Base-by-base conservation (phyloP, 768 basidiomycete genomes). In the Amanita pallidorosea region DNA sequence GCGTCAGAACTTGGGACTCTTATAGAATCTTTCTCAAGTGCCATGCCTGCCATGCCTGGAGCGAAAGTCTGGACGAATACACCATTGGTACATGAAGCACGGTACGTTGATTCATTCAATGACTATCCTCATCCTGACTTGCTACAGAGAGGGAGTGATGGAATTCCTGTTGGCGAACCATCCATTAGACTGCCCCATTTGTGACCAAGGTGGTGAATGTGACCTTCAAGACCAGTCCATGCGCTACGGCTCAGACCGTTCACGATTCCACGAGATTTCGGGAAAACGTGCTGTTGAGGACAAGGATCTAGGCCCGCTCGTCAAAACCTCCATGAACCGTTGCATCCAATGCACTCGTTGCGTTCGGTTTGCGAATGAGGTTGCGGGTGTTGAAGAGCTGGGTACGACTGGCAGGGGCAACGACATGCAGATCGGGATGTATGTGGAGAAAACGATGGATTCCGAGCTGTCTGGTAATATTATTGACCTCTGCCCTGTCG, bases 331-430 rank as follows among this genome's bases (percentile, higher is more conserved):
- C 53, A 97, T 97, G 95, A 96, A 90, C 69, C 83, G 96, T 35
- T 98, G 96, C 70, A 98, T 99, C 59, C 96, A 99, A 67, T 99
- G 96, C 71, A 99, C 96, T 4, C 91, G 96, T 53, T 99, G 96
- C 67, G 89, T 98, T 23, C 88, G 96, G 46, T 99, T 99, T 63
- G 95, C 96, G 25, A 99, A 98, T 69, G 96, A 99, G 65, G 95
- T 98, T 41, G 96, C 96, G 1, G 96, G 96, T 49, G 93, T 97
- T 7, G 93, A 98, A 69, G 95, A 98, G 60, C 73, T 99, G 20
- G 96, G 96, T 40, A 93, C 93, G 3, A 94, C 93, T 2, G 96
- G 96, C 9, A 85, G 95, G 54, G 96, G 96, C 45, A 98, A 99
- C 65, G 93, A 95, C 72, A 74, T 99, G 72, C 93, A 98, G 71